Conservation (phyloP, 129 eudicot genomes). For the Arctium minus region DNA sequence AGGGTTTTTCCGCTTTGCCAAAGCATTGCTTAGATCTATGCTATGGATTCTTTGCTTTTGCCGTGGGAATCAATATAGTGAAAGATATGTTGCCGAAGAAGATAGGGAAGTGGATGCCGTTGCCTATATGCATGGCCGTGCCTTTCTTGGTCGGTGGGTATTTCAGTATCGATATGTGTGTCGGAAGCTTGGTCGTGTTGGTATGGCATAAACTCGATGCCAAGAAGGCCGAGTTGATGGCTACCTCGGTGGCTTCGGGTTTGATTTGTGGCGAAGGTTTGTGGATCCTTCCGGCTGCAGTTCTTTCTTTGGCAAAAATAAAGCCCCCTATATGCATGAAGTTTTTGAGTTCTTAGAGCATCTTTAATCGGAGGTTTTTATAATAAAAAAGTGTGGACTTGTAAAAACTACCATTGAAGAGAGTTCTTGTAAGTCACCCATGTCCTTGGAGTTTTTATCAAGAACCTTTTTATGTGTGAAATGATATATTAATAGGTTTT, state of each 20-base stretch:
- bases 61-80: constrained; percentile 49
- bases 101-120: constrained; percentile 78
- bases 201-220: constrained; percentile 52
- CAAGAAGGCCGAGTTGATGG: constrained; percentile 58
- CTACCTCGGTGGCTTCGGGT: constrained; percentile 89
- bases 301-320: constrained; percentile 60
- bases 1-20: constrained; percentile 75
- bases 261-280: constrained; percentile 93
- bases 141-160: constrained; percentile 76
- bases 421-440: too few species aligned
- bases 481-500: too few species aligned
- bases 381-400: too few species aligned
- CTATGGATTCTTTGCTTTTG: constrained; percentile 58
- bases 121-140: constrained; percentile 84
- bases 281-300: constrained; percentile 79
- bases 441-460: too few species aligned
- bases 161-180: constrained; percentile 73
- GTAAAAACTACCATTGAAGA: too few species aligned
- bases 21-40: constrained; percentile 66
- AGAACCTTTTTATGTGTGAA: too few species aligned
- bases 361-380: too few species aligned
- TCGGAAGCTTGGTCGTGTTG: constrained; percentile 70
- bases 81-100: constrained; percentile 49
- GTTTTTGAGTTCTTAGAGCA: constrained; percentile 27
- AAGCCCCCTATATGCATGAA: constrained; percentile 78